Percentiles rank a stretch among this genome's conserved stretches.
phyloP scores from a whole-genome alignment of 1,284 basidiomycete species.

The Pisolithus thermaeus region DNA sequence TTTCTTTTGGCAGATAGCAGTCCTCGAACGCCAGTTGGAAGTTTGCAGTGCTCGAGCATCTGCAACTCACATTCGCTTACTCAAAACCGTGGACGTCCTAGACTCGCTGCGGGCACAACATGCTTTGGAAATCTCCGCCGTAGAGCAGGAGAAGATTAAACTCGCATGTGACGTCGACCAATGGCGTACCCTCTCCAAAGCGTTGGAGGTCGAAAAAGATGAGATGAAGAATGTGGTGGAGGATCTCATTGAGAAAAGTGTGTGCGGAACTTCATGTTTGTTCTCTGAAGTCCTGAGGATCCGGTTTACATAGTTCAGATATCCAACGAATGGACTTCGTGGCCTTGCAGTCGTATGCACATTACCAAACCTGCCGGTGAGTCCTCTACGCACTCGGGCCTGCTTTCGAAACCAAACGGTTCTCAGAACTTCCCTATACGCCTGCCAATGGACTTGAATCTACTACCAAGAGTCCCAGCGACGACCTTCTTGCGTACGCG shows the following conservation, averaged over 20 bases:
- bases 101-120: slow-evolving; percentile 40
- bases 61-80: slow-evolving; percentile 43
- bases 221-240: slow-evolving; percentile 49
- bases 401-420: neutral
- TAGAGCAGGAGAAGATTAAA: slow-evolving; percentile 29
- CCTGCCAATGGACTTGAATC: neutral
- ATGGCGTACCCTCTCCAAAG: slow-evolving; percentile 29
- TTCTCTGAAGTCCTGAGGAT: neutral
- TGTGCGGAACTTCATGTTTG: slow-evolving; percentile 8
- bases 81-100: slow-evolving; percentile 46
- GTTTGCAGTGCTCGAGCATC: slow-evolving; percentile 39
- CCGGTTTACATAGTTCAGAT: slow-evolving; percentile 41
- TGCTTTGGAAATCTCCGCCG: slow-evolving; percentile 35
- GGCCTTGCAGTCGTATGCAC: slow-evolving; percentile 46
- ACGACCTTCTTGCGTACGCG: slow-evolving; percentile 32
- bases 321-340: slow-evolving; percentile 43
- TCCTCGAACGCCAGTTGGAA: slow-evolving; percentile 34
- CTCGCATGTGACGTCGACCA: slow-evolving; percentile 37
- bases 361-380: slow-evolving; percentile 37
- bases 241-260: slow-evolving; percentile 55
- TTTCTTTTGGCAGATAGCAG: slow-evolving; percentile 28
- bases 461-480: slow-evolving; percentile 1
- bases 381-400: slow-evolving; percentile 29
- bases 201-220: slow-evolving; percentile 44
- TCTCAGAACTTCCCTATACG: slow-evolving; percentile 6